Evolutionary conservation across 148 eudicot genomes (phyloP), one percentile per base, ranked within the genome.

Genomic region (Rhododendron molle): DNA sequence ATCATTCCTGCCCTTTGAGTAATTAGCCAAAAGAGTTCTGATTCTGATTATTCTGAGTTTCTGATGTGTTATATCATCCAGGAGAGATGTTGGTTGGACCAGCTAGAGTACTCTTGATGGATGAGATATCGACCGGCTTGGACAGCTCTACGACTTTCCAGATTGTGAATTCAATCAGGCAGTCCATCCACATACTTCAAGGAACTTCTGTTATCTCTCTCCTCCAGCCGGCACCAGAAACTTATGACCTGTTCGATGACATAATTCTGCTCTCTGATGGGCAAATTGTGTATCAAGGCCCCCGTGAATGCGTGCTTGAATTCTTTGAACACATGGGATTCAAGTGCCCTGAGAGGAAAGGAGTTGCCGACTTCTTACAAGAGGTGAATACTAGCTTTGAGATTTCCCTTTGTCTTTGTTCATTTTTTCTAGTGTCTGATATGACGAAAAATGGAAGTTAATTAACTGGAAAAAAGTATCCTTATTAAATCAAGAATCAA

Each of bases 11-110:
- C 16, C 16, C 21, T 16, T 16, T 15, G 58, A 54, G 58, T 54
- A 54, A 54, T 54, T 14, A 54, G 58, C 21, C 60, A 5, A 20
- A 30, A 32, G 32, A 40, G 32, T 21, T 44, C 26, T 40, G 15
- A 7, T 23, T 14, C 69, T 43, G 32, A n/a, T 15, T 14, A 40
- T 23, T 30, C 52, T 32, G 36, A 83, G 69, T 56, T 7, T 5
- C 52, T 78, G 74, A n/a, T 58, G 21, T n/a, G 12, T 46, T 18
- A 34, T 67, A 80, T 65, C 28, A 76, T 88, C 44, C 91, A 96
- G 96, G 96, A 65, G 99, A 96, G 80, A 96, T 96, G 98, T 54
- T 96, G 86, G 99, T 96, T 81, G 99, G 99, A 72, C 98, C 98
- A 83, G 93, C 96, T 62, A 91, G 92, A 88, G 96, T 95, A 54